phyloP scores from a whole-genome alignment of 768 basidiomycete genomes.

The Tulasnella calospora region DNA sequence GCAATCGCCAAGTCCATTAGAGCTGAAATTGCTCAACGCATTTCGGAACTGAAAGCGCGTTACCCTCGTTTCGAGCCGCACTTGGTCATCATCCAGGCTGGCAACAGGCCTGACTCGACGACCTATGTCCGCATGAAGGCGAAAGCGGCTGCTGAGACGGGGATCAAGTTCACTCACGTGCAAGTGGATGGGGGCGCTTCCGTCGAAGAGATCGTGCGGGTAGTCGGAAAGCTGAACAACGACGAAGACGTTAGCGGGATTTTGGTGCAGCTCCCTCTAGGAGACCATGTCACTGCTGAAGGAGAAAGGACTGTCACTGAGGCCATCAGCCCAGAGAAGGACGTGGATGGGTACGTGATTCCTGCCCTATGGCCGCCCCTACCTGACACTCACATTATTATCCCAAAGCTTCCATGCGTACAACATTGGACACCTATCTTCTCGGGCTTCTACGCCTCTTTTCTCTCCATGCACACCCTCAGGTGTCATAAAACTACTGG shows the following conservation, averaged over 20 bases:
- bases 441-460: slow-evolving; percentile 80
- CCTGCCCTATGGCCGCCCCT: not conserved
- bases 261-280: slow-evolving; percentile 92
- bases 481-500: slow-evolving; percentile 84
- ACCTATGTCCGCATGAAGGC: slow-evolving; percentile 97
- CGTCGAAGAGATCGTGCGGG: slow-evolving; percentile 67
- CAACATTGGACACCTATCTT: slow-evolving; percentile 93
- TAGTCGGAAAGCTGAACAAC: slow-evolving; percentile 76
- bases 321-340: slow-evolving; percentile 87
- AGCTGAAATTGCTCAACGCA: slow-evolving; percentile 62
- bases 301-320: slow-evolving; percentile 92
- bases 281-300: slow-evolving; percentile 70
- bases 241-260: slow-evolving; percentile 82
- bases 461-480: slow-evolving; percentile 95
- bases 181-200: slow-evolving; percentile 58
- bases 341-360: slow-evolving; percentile 80
- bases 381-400: not conserved
- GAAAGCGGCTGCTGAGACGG: slow-evolving; percentile 91
- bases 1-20: slow-evolving; percentile 87
- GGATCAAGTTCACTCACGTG: slow-evolving; percentile 82
- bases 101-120: slow-evolving; percentile 81
- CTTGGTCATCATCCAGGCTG: slow-evolving; percentile 90
- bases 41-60: slow-evolving; percentile 56
- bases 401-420: slow-evolving; percentile 85
- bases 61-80: slow-evolving; percentile 88